Base-by-base conservation (phyloP, 345 rosid genomes). In the Limnanthes douglasii region DNA sequence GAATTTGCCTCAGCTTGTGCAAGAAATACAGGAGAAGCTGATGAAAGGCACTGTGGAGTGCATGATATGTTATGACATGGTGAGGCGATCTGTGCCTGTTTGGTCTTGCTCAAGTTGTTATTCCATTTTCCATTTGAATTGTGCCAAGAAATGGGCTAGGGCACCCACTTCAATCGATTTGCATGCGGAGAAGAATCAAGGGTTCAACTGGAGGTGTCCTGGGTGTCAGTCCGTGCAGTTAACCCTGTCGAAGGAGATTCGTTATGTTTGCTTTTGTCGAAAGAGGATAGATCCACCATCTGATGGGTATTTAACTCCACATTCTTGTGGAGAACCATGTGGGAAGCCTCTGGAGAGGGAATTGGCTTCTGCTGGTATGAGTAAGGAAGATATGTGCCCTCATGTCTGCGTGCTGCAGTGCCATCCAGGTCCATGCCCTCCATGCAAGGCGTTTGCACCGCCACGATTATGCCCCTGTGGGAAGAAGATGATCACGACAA, bases 361-460 rank as follows among this genome's bases (percentile, higher is more conserved):
- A 41, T 32, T 56, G 26, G 47, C 37, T 2, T 44, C 36, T 26
- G 44, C 62, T 17, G 65, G 45, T 39, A 53, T 30, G 37, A 61
- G 48, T 34, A 50, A 57, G 25, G 93, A 83, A 44, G 70, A 73
- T 62, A 51, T 60, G 39, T 90, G 98, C 35, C 96, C 94, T 47
- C 98, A 84, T 57, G 38, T 57, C 45, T 90, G 98, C 62, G 94
- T 90, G 21, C 58, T 90, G 82, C 98, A 80, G 56, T 90, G 96
- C 47, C 98, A 90, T 40, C 98, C 94, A 13, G 98, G 98, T 31
- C 96, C 98, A 8, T 90, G 96, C 57, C 96, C 98, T 59, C 94
- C 98, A 34, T 90, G 94, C 46, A 90, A 77, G 65, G 78, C 82
- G 9, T 90, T 90, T 68, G 93, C 98, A 43, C 96, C 85, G 4